Percentiles rank a stretch among this genome's conserved stretches.
Evolutionary conservation across 2,329 filamentous ascomycete species (phyloP).

Genomic region (Calonectria pseudoturangicola): DNA sequence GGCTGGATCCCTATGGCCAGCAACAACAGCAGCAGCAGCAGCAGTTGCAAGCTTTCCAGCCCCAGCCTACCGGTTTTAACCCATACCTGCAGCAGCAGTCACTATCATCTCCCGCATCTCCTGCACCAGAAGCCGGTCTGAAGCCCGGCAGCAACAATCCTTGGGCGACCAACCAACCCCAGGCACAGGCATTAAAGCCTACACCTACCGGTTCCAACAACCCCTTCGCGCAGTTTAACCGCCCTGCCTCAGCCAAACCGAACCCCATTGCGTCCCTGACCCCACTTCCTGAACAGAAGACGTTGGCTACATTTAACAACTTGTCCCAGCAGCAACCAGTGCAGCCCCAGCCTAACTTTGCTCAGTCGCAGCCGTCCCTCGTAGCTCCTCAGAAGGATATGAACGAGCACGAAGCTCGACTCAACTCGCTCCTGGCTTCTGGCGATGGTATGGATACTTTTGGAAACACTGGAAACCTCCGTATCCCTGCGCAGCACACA

Average conservation of each 20-base stretch:
- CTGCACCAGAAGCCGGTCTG: constrained; percentile 75
- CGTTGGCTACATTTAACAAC: constrained; percentile 76
- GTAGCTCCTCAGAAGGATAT: constrained; percentile 71
- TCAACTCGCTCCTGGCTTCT: constrained; percentile 89
- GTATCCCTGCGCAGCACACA: constrained; percentile 97
- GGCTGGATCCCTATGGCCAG: constrained; percentile 81
- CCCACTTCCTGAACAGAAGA: constrained; percentile 89
- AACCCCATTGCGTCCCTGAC: constrained; percentile 81
- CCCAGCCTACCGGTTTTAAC: constrained; percentile 73
- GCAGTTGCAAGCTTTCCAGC: constrained; percentile 67
- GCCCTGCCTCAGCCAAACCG: constrained; percentile 71
- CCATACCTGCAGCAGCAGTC: constrained; percentile 68
- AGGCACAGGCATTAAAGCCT: constrained; percentile 81
- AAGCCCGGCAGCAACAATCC: constrained; percentile 95
- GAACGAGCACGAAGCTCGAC: constrained; percentile 80
- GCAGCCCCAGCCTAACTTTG: constrained; percentile 58
- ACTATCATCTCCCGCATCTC: constrained; percentile 62
- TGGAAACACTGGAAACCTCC: constrained; percentile 95
- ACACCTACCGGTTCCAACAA: constrained; percentile 98
- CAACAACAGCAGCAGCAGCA: constrained; percentile 64
- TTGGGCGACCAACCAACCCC: constrained; percentile 81
- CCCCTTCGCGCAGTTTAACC: constrained; percentile 89
- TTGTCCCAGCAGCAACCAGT: constrained; percentile 66
- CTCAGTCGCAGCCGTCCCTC: constrained; percentile 57
- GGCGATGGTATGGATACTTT: constrained; percentile 98